Conservation (phyloP, 164 flowering plant species). For the Warburgia ugandensis region DNA sequence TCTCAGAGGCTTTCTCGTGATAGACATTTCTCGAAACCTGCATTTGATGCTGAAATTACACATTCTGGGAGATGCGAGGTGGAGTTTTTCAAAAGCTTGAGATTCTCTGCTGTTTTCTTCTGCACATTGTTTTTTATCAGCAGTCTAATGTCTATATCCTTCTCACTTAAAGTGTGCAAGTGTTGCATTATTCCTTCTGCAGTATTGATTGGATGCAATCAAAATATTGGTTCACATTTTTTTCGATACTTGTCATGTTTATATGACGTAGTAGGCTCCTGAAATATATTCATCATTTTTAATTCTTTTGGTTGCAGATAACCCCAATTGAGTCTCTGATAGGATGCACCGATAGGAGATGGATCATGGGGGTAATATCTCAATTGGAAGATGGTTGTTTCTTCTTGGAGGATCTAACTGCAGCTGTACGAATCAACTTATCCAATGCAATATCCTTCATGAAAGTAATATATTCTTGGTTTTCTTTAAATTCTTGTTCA, state of each 20-base stretch:
- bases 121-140: background rate
- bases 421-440: conserved; percentile 75
- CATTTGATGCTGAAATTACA: conserved; percentile 52
- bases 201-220: too few species aligned
- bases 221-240: too few species aligned
- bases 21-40: conserved; percentile 70
- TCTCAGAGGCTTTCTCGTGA: conserved; percentile 81
- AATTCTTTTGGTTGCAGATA: conserved; percentile 42
- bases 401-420: conserved; percentile 94
- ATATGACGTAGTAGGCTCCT: too few species aligned
- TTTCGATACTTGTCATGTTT: too few species aligned
- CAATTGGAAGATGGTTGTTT: conserved; percentile 97
- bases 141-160: background rate
- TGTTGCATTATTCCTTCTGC: too few species aligned
- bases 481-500: background rate
- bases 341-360: conserved; percentile 72
- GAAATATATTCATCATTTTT: too few species aligned
- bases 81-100: conserved; percentile 2
- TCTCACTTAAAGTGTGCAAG: too few species aligned
- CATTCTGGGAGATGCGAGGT: conserved; percentile 74
- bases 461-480: too few species aligned
- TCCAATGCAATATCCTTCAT: conserved; percentile 94
- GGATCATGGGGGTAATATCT: conserved; percentile 97
- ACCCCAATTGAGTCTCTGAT: conserved; percentile 81
- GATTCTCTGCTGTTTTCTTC: background rate